Evolutionary conservation across 2,329 filamentous ascomycete species (phyloP), one percentile per base, ranked within the genome.

Genomic region (Cladobotryum mycophilum): DNA sequence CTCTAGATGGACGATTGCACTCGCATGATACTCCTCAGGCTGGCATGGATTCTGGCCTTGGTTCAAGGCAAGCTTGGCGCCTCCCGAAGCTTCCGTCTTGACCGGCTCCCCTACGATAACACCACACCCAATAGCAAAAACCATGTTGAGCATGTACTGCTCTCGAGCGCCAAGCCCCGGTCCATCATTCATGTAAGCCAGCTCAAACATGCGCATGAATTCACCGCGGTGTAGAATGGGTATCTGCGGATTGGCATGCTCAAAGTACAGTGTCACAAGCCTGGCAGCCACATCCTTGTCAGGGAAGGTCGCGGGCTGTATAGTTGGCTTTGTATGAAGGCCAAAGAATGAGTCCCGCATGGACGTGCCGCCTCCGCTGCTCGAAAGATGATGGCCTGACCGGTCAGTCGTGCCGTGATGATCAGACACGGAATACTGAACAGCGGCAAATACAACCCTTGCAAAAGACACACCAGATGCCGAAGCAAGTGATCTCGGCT

Each of bases 341-440:
- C 92, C 92, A 64, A 97, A 97, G 75, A 96, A 96, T 0, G 90
- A 95, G 68, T 97, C 92, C 53, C 91, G 81, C 86, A 96, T 93
- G 12, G 88, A 89, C 15, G 89, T 89, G 36, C 84, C 85, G 37
- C 79, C 61, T 5, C 59, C 61, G 41, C 55, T 55, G 52, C 20
- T 61, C 58, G 20, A 11, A 9, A 41, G 52, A 20, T 60, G 61
- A 30, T 56, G 47, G 48, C 58, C 54, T 17, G 56, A 53, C 14
- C 58, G 61, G 30, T 64, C 65, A 49, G 53, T 53, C 12, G 50
- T 47, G 15, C 60, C 88, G 60, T 83, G 85, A 66, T 80, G 75
- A 54, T 80, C 79, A 9, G 79, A 76, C 14, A 84, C 76, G 0
- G 80, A 83, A 44, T 81, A 81, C 61, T 95, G 93, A 43, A 97